Base-by-base conservation (phyloP, 306 rosid genomes). In the Cucumis melo region DNA sequence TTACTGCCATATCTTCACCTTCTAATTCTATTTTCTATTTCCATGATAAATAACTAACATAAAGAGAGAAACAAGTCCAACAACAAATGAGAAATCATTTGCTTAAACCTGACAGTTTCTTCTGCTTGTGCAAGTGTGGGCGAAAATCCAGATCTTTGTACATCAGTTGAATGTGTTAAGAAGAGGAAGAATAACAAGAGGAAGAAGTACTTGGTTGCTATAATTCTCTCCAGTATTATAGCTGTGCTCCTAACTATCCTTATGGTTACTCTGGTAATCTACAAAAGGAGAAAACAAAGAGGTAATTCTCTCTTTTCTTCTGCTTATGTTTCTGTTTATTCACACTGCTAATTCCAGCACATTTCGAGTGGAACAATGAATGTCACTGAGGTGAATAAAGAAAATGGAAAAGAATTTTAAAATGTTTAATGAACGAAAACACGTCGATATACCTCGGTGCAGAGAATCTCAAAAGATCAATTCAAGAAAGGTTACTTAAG, bases 201-300 rank as follows among this genome's bases (percentile, higher is more conserved):
- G 76, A 78, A 56, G 27, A 59, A 78, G 73, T 20, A 44, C 56
- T 46, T 82, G 10, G 21, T 83, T 79, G 87, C 86, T 19, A n/a
- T 84, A 21, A 68, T 75, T 21, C 73, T 79, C 74, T 51, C 81
- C 4, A 4, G 62, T 64, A 20, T 81, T 19, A 54, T 42, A 15
- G 77, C 48, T 46, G 39, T 39, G 54, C 66, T 82, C 72, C 59
- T 75, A 6, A 32, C 24, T 12, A 56, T 70, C 24, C 17, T 59
- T 32, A 0, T 42, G 10, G 24, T 59, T 24, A 32, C 74, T 16
- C 60, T 82, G 4, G 74, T 59, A 5, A 44, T 32, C 6, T 34
- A 65, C 42, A 79, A n/a, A 80, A 73, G 66, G 27, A 80, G 70
- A 77, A 78, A 68, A 76, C 78, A 12, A 57, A 66, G 73, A 66